Percentiles rank a stretch among this genome's conserved stretches.
Evolutionary conservation across 768 basidiomycete species (phyloP).

Genomic region (Termitomyces sp.): DNA sequence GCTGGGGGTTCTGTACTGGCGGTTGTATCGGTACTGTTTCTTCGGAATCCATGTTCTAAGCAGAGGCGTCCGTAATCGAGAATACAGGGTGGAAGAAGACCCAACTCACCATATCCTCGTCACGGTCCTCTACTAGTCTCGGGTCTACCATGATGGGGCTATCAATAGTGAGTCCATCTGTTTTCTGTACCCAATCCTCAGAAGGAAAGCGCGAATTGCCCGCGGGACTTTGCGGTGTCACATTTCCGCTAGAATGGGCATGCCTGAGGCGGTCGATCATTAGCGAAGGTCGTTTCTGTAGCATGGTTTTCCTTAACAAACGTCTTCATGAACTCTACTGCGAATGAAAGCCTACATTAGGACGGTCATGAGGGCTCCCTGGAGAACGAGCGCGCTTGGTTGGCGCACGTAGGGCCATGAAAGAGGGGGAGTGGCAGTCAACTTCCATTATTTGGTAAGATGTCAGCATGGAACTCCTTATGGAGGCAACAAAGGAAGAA

Average conservation of each 20-base stretch:
- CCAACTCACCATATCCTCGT: conserved; percentile 57
- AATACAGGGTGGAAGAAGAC: conserved; percentile 11
- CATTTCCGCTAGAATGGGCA: conserved; percentile 11
- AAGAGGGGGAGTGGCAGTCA: conserved; percentile 46
- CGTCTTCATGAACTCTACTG: not conserved
- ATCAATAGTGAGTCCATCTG: conserved; percentile 61
- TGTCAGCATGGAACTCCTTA: not conserved
- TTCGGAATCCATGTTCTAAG: conserved; percentile 25
- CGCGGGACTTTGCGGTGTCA: conserved; percentile 18
- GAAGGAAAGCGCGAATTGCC: conserved; percentile 38
- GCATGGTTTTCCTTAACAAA: not conserved
- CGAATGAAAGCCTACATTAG: conserved; percentile 37
- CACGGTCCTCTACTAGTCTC: conserved; percentile 15
- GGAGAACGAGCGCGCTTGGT: conserved; percentile 62
- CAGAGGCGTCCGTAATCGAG: not conserved
- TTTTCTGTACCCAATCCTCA: conserved; percentile 76
- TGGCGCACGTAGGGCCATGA: conserved; percentile 28
- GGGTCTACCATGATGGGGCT: conserved; percentile 33
- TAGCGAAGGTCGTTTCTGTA: conserved; percentile 57
- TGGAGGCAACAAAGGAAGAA: conserved; percentile 7
- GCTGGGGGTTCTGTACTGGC: not conserved
- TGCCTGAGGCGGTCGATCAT: conserved; percentile 22
- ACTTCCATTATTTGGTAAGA: conserved; percentile 37
- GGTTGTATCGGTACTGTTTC: conserved; percentile 3
- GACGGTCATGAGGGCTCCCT: conserved; percentile 45